A percentile compares a stretch with the other conserved stretches of the same genome.
Evolutionary conservation across 768 basidiomycete genomes (phyloP).

Genomic region (Baorangia bicolor): DNA sequence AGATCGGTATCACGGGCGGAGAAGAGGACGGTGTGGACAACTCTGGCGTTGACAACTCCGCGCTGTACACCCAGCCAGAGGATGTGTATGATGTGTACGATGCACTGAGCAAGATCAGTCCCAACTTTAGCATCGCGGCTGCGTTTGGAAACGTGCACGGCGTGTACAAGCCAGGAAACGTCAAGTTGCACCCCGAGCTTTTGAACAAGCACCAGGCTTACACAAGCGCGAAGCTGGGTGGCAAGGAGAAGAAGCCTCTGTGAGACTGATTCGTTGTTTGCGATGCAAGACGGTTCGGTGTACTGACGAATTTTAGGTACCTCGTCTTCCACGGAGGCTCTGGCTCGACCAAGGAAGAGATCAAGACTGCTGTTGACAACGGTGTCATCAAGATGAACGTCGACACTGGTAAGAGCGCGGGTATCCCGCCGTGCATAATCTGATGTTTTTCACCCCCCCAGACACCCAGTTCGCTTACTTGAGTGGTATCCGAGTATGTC

Average conservation of each 20-base stretch:
- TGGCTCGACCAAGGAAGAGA: conserved; percentile 95
- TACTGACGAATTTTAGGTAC: conserved; percentile 51
- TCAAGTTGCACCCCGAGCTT: conserved; percentile 87
- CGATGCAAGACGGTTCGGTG: not conserved
- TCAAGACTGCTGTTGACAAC: conserved; percentile 82
- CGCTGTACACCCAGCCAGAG: conserved; percentile 95
- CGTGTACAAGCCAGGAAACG: conserved; percentile 99
- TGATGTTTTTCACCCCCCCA: conserved; percentile 20
- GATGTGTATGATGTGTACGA: conserved; percentile 91
- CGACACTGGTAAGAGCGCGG: conserved; percentile 61
- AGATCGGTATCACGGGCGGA: conserved; percentile 99
- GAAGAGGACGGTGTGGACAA: conserved; percentile 99
- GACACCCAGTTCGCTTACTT: conserved; percentile 94
- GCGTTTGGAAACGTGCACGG: conserved; percentile 99
- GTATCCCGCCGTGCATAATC: not conserved
- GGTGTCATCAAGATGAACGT: conserved; percentile 99
- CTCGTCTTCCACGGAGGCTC: conserved; percentile 99
- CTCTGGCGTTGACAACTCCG: conserved; percentile 88
- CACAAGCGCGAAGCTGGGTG: conserved; percentile 65
- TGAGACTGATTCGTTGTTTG: conserved; percentile 38
- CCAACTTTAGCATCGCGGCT: conserved; percentile 97
- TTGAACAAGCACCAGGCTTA: conserved; percentile 87
- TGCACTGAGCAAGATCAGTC: conserved; percentile 79
- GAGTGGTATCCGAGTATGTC: conserved; percentile 68
- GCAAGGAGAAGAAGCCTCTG: conserved; percentile 73